Conservation (phyloP, 2,329 filamentous ascomycete species). For the Ophiostoma ulmi region DNA sequence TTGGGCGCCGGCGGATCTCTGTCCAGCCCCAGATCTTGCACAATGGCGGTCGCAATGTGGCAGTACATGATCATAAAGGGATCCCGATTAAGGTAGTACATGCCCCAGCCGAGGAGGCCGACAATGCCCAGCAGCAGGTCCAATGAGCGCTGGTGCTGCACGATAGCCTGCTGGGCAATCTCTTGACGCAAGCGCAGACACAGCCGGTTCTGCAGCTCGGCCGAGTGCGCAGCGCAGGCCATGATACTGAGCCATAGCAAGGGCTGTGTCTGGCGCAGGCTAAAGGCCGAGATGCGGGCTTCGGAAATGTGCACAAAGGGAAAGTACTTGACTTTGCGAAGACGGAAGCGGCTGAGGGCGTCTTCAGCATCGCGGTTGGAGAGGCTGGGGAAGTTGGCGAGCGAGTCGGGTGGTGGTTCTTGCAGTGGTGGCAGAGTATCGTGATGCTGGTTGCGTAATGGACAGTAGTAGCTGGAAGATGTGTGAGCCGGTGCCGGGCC, state of each 20-base stretch:
- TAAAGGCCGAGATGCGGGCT: slow-evolving; percentile 33
- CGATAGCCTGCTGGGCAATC: slow-evolving; percentile 37
- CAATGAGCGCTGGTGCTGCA: slow-evolving; percentile 43
- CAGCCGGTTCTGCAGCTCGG: slow-evolving; percentile 31
- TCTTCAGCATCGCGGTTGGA: slow-evolving; percentile 15
- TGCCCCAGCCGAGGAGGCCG: slow-evolving; percentile 31
- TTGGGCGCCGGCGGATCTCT: slow-evolving; percentile 1
- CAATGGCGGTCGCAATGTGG: slow-evolving; percentile 20
- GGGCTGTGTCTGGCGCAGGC: slow-evolving; percentile 40
- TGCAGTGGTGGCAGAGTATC: too few species aligned
- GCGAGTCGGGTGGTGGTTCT: background rate
- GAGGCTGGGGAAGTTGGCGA: slow-evolving; percentile 1
- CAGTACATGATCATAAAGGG: slow-evolving; percentile 25
- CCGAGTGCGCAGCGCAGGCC: slow-evolving; percentile 40
- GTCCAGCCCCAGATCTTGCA: slow-evolving; percentile 23
- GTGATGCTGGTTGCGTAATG: background rate
- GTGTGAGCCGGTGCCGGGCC: background rate
- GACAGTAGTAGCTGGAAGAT: background rate
- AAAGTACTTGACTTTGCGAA: slow-evolving; percentile 35
- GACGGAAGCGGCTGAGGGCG: slow-evolving; percentile 17
- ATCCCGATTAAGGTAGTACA: slow-evolving; percentile 20
- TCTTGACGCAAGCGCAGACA: slow-evolving; percentile 14
- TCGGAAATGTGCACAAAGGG: slow-evolving; percentile 42
- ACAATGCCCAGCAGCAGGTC: slow-evolving; percentile 48
- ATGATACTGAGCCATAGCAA: slow-evolving; percentile 49